These are phyloP conservation scores for Chytriomyces sp. DNA, from an alignment of 192 early-diverging fungal species.

Conservation along the genomic window DNA sequence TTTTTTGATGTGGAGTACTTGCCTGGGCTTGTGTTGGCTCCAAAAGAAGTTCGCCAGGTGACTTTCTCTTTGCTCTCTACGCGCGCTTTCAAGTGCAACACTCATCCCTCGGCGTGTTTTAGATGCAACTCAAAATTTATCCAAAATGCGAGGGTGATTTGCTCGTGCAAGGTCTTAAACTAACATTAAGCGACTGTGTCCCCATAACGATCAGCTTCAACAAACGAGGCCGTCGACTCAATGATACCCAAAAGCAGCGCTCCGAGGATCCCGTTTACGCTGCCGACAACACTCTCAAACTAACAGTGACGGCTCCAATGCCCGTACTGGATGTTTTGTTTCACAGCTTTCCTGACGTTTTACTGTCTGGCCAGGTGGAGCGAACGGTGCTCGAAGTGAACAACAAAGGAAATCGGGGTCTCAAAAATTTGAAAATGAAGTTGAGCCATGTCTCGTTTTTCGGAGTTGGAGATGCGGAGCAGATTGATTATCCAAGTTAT, in stretches of 20 bases:
- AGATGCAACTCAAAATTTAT: slow-evolving; percentile 72
- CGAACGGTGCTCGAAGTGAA: slow-evolving; percentile 74
- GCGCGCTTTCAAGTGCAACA: background rate
- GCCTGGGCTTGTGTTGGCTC: slow-evolving; percentile 55
- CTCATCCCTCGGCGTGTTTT: background rate
- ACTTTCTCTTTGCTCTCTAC: background rate
- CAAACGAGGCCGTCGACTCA: slow-evolving; percentile 72
- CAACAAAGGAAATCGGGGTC: slow-evolving; percentile 79
- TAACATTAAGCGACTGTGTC: slow-evolving; percentile 77
- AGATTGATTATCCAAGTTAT: slow-evolving; percentile 35
- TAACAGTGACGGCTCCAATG: slow-evolving; percentile 79
- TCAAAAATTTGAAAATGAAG: slow-evolving; percentile 74
- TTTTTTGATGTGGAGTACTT: slow-evolving; percentile 68
- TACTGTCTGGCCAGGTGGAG: slow-evolving; percentile 85
- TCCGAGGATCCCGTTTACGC: slow-evolving; percentile 56
- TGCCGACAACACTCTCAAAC: slow-evolving; percentile 71
- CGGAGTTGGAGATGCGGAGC: slow-evolving; percentile 60
- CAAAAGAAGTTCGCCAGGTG: slow-evolving; percentile 55
- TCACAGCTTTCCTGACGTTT: slow-evolving; percentile 73
- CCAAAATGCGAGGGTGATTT: slow-evolving; percentile 79
- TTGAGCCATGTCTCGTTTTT: slow-evolving; percentile 90
- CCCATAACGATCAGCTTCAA: slow-evolving; percentile 71
- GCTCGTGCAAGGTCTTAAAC: slow-evolving; percentile 74
- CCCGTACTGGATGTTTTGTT: slow-evolving; percentile 83
- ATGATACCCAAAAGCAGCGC: slow-evolving; percentile 74